Evolutionary conservation across 495 filamentous ascomycete species (phyloP).

Genomic region (Tuber umbilicatum): DNA sequence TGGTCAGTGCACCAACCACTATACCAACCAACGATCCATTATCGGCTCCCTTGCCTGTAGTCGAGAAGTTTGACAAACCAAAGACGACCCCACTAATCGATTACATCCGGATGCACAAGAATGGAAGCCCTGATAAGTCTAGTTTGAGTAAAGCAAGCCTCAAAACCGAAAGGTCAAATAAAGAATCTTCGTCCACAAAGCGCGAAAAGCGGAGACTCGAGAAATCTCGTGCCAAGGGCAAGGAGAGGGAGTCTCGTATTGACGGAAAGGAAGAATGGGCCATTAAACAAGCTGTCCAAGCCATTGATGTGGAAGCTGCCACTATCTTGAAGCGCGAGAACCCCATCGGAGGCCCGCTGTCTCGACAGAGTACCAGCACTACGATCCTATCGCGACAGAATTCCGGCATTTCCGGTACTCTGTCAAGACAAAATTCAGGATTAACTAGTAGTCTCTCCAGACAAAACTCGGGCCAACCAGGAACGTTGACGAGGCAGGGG

Average conservation of each 20-base stretch:
- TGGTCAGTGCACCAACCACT: constrained; percentile 11
- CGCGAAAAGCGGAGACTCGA: constrained; percentile 39
- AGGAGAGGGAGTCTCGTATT: constrained; percentile 43
- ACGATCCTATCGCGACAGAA: constrained; percentile 1
- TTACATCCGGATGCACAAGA: constrained; percentile 51
- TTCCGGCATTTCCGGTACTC: background rate
- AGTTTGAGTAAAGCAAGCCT: constrained; percentile 48
- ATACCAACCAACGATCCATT: constrained; percentile 32
- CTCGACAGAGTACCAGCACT: background rate
- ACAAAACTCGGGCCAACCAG: constrained; percentile 6
- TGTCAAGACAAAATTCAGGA: constrained; percentile 16
- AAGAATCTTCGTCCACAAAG: constrained; percentile 29
- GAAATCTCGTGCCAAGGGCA: constrained; percentile 52
- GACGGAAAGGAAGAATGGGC: constrained; percentile 52
- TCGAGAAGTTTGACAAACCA: constrained; percentile 58
- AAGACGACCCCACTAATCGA: constrained; percentile 85
- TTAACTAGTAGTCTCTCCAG: constrained; percentile 4
- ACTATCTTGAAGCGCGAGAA: constrained; percentile 46
- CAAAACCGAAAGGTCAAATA: constrained; percentile 52
- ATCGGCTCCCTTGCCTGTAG: constrained; percentile 37
- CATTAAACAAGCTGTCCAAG: constrained; percentile 68
- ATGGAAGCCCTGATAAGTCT: constrained; percentile 31
- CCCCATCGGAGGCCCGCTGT: constrained; percentile 4
- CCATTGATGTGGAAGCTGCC: constrained; percentile 50
- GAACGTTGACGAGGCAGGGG: constrained; percentile 13